Base-by-base conservation (phyloP, 1,284 basidiomycete genomes). In the Malassezia japonica region DNA sequence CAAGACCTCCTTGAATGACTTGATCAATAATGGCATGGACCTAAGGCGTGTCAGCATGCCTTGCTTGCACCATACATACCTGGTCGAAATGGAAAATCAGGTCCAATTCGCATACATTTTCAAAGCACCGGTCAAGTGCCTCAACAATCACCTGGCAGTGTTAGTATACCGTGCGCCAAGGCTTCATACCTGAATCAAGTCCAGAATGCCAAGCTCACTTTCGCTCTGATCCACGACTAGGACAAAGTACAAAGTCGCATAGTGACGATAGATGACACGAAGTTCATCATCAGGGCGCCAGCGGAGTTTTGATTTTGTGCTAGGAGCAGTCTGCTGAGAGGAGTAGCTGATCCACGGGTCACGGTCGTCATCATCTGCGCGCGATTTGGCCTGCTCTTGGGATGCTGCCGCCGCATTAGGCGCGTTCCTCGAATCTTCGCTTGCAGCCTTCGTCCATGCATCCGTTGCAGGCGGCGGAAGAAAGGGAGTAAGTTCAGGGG, bases 1-100 rank as follows among this genome's bases (percentile, higher is more conserved):
- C 94, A 27, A 98, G 78, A 0, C 94, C 94, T 24, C 91, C 94
- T 76, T 96, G 91, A 25, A 99, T 87, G 41, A 98, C 84, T 75
- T 98, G 92, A 29, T 84, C 80, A 38, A 99, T 80, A 41, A 96
- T 88, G 60, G 92, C 86, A 68, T 98, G 90, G 6, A 88, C 88
- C 87, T 34, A 23, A 36, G 25, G 27, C 20, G n/a, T n/a, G 37
- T 20, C 12, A 29, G 25, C 20, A 5, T 2, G 1, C 5, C 6
- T 12, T 0, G 28, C 10, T 16, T 20, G 12, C 2, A 5, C 33
- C n/a, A n/a, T n/a, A 66, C 78, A 34, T 56, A 89, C 91, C 78
- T 96, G 87, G 73, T 98, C 92, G 67, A 95, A 98, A 75, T 96
- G 89, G 74, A 98, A 98, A 51, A 98, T 92, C 23, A 99, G 79